phyloP scores from a whole-genome alignment of 2,329 filamentous ascomycete genomes.

The Claviceps sp. region DNA sequence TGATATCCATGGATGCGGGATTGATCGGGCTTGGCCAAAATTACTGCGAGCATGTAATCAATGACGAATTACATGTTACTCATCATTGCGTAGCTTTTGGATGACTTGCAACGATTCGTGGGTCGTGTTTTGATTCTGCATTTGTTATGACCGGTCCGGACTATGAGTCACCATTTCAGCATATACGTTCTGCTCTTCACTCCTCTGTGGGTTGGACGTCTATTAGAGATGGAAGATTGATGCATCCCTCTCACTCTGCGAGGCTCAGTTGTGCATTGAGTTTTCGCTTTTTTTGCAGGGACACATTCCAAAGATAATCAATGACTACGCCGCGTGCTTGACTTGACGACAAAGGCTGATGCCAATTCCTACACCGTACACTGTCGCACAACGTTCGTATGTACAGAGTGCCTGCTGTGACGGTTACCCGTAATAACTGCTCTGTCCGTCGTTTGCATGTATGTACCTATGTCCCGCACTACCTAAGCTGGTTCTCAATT shows the following conservation, averaged over 20 bases:
- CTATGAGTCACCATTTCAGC: slow-evolving; percentile 29
- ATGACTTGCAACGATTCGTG: background rate
- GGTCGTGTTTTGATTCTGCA: too few species aligned
- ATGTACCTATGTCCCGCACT: too few species aligned
- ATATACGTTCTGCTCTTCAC: slow-evolving; percentile 37
- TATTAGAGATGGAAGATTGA: slow-evolving; percentile 41
- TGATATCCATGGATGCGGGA: background rate
- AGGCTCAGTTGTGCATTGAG: slow-evolving; percentile 29
- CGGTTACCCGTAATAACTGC: too few species aligned
- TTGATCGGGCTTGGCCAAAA: background rate
- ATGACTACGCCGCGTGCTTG: too few species aligned
- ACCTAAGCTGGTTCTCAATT: too few species aligned
- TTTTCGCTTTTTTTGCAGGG: slow-evolving; percentile 35
- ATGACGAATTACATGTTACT: background rate
- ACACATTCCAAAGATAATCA: slow-evolving; percentile 17
- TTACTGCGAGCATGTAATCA: background rate
- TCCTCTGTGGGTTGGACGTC: slow-evolving; percentile 39
- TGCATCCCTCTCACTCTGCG: slow-evolving; percentile 39
- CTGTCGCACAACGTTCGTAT: too few species aligned
- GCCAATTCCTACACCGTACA: too few species aligned
- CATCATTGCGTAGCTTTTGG: background rate
- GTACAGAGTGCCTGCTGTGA: too few species aligned
- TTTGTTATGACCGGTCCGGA: too few species aligned
- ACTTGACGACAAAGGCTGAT: too few species aligned
- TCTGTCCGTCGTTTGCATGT: too few species aligned